Evolutionary conservation across 2,329 filamentous ascomycete genomes (phyloP), one percentile per base, ranked within the genome.

Genomic region (Juglanconis sp.): DNA sequence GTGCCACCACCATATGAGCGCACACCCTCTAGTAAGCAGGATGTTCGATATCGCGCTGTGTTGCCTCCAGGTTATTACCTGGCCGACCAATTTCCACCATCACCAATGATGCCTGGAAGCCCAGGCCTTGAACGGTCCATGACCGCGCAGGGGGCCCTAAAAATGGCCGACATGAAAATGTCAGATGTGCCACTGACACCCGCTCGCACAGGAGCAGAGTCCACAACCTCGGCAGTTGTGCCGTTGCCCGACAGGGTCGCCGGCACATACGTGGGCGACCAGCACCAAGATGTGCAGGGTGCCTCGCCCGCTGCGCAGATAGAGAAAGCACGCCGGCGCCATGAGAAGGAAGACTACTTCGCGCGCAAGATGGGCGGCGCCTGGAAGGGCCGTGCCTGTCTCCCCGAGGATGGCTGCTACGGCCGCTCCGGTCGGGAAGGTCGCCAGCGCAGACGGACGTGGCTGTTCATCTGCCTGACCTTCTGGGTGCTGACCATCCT

Each of bases 301-400:
- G 71, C 59, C 56, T 68, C 60, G 49, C 73, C 69, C 38, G 73
- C 72, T 35, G 75, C 80, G 60, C 79, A 73, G 65, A 74, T 72
- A 60, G 87, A 82, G 70, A 78, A 76, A 48, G 77, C 77, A 68
- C 81, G 80, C 60, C 80, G 77, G 62, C 82, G 79, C 24, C 80
- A 82, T 60, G 87, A 91, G 69, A 88, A 87, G 62, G 87, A 91
- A 71, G 88, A 91, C 46, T 78, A 78, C 2, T 67, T 82, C 17
- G 85, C 83, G 1, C 79, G 77, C 53, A 85, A 81, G 64, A 70
- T 79, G 1, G 86, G 87, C 2, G 82, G 84, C 3, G 78, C 85
- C 47, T 90, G 87, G 86, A 82, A 84, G 67, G 87, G 87, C 2
- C 81, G 87, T 52, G 84, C 82, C 9, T 89, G 84, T 62, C 77